Evolutionary conservation across 257 asterid species (phyloP).

Genomic region (Cruciata laevipes): DNA sequence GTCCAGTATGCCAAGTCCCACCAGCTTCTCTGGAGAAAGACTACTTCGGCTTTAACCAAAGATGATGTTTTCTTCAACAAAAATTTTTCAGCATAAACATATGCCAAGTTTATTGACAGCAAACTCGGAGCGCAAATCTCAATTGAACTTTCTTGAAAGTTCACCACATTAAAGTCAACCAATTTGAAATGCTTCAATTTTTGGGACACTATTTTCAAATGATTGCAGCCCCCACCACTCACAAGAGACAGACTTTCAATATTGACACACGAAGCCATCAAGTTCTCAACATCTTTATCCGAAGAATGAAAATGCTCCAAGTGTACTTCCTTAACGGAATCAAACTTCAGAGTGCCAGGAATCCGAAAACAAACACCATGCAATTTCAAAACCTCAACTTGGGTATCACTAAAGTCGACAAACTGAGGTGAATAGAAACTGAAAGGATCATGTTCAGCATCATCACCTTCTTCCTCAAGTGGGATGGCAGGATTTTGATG

Average conservation of each 20-base stretch:
- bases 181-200: not conserved
- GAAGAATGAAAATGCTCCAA: not conserved
- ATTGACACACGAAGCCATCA: not conserved
- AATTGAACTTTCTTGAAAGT: not conserved
- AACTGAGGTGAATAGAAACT: not conserved
- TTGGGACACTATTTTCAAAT: not conserved
- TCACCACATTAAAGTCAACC: not conserved
- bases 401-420: not conserved
- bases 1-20: conserved; percentile 1
- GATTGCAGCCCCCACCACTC: not conserved
- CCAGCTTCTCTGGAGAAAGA: not conserved
- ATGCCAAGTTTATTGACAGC: not conserved
- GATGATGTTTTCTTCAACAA: not conserved
- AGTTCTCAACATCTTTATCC: not conserved
- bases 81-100: not conserved
- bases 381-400: not conserved
- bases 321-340: not conserved
- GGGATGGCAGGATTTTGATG: not conserved
- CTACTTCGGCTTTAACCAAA: conserved; percentile 1
- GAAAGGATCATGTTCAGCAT: not conserved
- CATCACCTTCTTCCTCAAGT: not conserved
- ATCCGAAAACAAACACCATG: not conserved
- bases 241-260: not conserved
- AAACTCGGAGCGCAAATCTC: conserved; percentile 9
- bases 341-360: not conserved